Conservation (phyloP, 2,329 filamentous ascomycete species). For the Apiospora rasikravindrae region DNA sequence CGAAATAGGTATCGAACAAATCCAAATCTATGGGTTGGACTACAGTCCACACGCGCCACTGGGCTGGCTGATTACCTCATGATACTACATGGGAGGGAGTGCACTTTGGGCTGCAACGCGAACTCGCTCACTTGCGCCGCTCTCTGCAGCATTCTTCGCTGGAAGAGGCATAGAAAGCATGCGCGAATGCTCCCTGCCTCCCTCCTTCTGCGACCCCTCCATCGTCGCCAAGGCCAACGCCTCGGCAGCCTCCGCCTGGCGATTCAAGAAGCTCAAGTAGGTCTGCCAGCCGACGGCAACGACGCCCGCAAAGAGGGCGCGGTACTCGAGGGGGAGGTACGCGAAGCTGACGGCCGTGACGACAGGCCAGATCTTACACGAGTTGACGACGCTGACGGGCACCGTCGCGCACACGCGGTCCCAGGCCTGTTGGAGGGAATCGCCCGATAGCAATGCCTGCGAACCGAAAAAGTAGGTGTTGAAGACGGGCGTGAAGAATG, state of each 20-base stretch:
- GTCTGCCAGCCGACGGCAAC: constrained; percentile 92
- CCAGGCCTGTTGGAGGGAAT: constrained; percentile 65
- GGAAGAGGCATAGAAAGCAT: background rate
- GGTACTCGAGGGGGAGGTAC: constrained; percentile 79
- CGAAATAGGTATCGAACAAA: background rate
- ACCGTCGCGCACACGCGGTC: constrained; percentile 78
- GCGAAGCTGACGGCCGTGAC: constrained; percentile 87
- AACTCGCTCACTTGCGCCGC: background rate
- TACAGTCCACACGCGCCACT: background rate
- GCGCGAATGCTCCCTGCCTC: background rate
- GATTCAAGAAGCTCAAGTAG: constrained; percentile 82
- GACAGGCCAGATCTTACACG: constrained; percentile 85
- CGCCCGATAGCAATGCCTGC: constrained; percentile 77
- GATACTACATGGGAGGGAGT: background rate
- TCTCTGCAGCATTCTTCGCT: background rate
- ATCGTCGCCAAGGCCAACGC: constrained; percentile 24
- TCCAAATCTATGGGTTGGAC: background rate
- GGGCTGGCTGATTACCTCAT: background rate
- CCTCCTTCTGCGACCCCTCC: background rate
- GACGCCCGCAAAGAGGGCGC: constrained; percentile 78
- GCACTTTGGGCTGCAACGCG: background rate
- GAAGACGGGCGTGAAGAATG: constrained; percentile 81
- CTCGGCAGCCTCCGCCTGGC: constrained; percentile 68
- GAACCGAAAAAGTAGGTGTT: constrained; percentile 83
- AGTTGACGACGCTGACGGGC: constrained; percentile 77